A percentile compares a stretch with the other conserved stretches of the same genome.
Evolutionary conservation across 129 eudicot genomes (phyloP).

Genomic region (Flaveria brownii): DNA sequence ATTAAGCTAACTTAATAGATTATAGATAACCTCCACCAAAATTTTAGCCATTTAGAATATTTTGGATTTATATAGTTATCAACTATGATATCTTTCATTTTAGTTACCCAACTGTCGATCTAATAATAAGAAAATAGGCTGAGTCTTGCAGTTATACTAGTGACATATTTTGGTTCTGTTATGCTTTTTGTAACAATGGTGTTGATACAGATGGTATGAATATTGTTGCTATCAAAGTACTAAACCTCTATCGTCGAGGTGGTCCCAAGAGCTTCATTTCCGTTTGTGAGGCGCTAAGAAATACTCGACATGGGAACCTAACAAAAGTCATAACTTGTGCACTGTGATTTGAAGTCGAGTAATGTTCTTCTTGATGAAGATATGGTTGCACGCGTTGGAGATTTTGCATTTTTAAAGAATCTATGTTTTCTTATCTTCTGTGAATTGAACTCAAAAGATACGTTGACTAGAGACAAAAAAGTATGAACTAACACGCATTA

Average conservation of each 20-base stretch:
- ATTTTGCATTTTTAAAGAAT: conserved; percentile 3
- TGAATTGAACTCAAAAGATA: background rate
- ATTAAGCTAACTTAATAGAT: too few relatives aligned
- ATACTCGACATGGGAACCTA: conserved; percentile 43
- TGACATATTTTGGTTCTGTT: background rate
- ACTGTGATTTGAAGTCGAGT: too few relatives aligned
- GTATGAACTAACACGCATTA: conserved; percentile 4
- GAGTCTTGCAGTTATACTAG: background rate
- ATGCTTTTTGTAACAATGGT: too few relatives aligned
- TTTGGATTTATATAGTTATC: too few relatives aligned
- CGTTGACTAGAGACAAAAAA: background rate
- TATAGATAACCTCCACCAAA: too few relatives aligned
- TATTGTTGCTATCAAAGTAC: conserved; percentile 44
- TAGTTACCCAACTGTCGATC: background rate
- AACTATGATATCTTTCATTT: too few relatives aligned
- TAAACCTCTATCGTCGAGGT: conserved; percentile 24
- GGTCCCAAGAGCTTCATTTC: conserved; percentile 34
- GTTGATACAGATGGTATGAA: background rate
- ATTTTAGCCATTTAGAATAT: too few relatives aligned
- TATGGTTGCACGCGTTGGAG: conserved; percentile 7
- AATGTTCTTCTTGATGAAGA: background rate
- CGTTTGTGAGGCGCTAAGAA: conserved; percentile 39
- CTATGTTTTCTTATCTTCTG: background rate
- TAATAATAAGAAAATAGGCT: background rate
- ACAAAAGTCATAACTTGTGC: conserved; percentile 25